phyloP scores from a whole-genome alignment of 1,284 basidiomycete species.

The Rhodofomes roseus region DNA sequence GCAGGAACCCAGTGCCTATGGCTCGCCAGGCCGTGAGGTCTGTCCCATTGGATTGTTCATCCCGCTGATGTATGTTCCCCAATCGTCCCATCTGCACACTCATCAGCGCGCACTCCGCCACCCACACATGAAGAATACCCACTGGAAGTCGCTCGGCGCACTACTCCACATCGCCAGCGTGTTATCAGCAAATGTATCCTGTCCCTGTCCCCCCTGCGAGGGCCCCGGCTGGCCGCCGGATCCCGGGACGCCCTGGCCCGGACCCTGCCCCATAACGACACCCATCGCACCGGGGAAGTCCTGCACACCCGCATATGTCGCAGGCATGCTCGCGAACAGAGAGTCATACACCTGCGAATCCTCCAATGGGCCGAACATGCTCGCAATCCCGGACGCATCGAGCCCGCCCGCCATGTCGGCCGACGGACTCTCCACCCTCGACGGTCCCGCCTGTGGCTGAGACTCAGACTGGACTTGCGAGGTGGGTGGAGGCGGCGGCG shows the following conservation, averaged over 20 bases:
- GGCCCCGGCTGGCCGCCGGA: not conserved
- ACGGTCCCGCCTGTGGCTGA: not conserved
- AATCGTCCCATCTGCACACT: conserved; percentile 23
- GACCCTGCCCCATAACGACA: not conserved
- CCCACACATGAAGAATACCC: conserved; percentile 12
- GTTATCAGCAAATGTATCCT: conserved; percentile 17
- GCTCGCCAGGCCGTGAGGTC: not conserved
- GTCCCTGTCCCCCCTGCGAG: not conserved
- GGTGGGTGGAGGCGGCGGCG: too few relatives aligned
- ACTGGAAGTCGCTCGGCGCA: conserved; percentile 32
- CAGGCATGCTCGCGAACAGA: conserved; percentile 5
- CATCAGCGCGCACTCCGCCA: not conserved
- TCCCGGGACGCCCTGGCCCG: not conserved
- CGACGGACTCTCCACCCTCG: not conserved
- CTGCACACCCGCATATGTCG: not conserved
- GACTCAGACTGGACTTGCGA: not conserved
- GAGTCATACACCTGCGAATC: conserved; percentile 6
- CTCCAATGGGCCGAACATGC: conserved; percentile 5
- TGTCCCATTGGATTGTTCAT: conserved; percentile 11
- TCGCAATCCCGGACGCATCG: not conserved
- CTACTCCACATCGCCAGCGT: conserved; percentile 32
- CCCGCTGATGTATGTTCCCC: conserved; percentile 25
- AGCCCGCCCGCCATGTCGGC: not conserved
- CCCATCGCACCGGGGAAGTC: not conserved
- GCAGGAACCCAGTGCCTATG: not conserved